Conservation (phyloP, 2,329 filamentous ascomycete genomes). For the Colletotrichum sp. region DNA sequence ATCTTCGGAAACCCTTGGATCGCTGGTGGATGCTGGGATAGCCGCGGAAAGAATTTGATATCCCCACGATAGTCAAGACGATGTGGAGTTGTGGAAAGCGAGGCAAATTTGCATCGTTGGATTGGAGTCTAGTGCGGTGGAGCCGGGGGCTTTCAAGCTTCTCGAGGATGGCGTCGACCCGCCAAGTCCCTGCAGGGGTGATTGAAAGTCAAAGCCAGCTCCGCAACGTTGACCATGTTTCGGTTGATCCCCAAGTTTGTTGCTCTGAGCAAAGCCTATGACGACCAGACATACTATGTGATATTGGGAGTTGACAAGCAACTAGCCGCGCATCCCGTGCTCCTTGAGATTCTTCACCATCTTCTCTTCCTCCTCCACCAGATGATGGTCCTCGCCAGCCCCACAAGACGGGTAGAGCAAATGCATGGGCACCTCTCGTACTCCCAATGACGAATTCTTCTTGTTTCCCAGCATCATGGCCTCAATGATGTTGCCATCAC, state of each 20-base stretch:
- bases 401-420: background rate
- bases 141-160: background rate
- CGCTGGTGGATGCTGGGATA: background rate
- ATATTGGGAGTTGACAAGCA: background rate
- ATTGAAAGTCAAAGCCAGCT: background rate
- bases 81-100: background rate
- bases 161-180: background rate
- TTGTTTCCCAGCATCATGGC: constrained; percentile 15
- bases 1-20: background rate
- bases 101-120: background rate
- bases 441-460: background rate
- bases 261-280: background rate
- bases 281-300: background rate
- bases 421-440: background rate
- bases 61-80: background rate
- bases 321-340: background rate
- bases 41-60: background rate
- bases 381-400: background rate
- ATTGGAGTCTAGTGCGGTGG: background rate
- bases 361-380: background rate
- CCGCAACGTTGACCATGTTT: background rate
- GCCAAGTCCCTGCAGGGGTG: background rate
- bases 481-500: constrained; percentile 25
- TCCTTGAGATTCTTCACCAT: background rate
- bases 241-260: background rate